Base-by-base conservation (phyloP, 2,329 filamentous ascomycete species). In the Hypoxylon rubiginosum region DNA sequence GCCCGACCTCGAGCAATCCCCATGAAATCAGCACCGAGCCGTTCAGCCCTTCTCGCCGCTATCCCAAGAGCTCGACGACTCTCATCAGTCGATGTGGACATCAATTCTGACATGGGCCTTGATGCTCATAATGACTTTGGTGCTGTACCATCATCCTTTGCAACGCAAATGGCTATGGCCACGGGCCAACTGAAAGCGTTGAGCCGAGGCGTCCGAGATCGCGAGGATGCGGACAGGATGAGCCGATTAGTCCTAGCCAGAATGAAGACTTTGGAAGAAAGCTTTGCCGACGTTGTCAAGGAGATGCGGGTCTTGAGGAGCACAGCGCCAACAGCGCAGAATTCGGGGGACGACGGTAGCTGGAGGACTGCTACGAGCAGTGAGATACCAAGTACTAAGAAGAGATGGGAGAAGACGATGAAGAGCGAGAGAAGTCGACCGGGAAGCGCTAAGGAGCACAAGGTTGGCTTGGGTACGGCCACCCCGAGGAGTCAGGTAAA, bases 261-360 rank as follows among this genome's bases (percentile, higher is more conserved):
- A 34, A 97, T 97, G 93, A 96, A 96, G 77, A 95, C 91, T 7
- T 84, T 98, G 1, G 94, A 98, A 77, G 93, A 97, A 79, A 91
- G 94, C 13, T 95, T 98, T 77, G 87, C 91, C 2, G 93, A 97
- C 64, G 90, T 97, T n/a, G 87, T 94, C 61, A 89, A 88, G 67
- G 93, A 96, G 78, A 90, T 97, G 77, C 89, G 92, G 67, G 88
- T 89, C 68, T 80, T 87, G 76, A 87, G 78, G 50, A 81, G 79
- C 41, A 79, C 79, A 34, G 81, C 82, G 2, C 81, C 83, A 2
- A 85, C 85, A 6, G 80, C 82, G 28, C 81, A 83, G 55, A 87
- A 86, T 69, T 88, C 86, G 8, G 85, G 81, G 2, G 81, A 80
- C 21, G 84, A 85, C 10, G 79, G 79, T 26, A 73, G 76, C 58